These are phyloP conservation scores for Fusarium sp. DNA, from an alignment of 2,329 filamentous ascomycete genomes.

Conservation along the genomic window DNA sequence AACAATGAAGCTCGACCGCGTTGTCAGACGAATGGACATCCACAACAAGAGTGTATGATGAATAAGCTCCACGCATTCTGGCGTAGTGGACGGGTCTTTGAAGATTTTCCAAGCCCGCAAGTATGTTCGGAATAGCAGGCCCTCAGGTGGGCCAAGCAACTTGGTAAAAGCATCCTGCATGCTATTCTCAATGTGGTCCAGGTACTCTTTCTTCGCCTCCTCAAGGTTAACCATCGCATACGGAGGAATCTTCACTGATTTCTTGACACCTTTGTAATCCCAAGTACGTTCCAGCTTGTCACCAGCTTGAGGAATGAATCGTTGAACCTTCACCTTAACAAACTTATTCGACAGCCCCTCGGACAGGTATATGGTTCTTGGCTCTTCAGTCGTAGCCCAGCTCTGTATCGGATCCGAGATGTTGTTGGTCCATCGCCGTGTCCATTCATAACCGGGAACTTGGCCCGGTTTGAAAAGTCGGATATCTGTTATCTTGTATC, in stretches of 20 bases:
- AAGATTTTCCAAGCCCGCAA: slow-evolving; percentile 53
- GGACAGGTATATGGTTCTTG: slow-evolving; percentile 59
- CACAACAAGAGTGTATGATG: slow-evolving; percentile 63
- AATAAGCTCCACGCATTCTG: slow-evolving; percentile 58
- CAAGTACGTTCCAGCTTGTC: slow-evolving; percentile 65
- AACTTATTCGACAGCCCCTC: slow-evolving; percentile 62
- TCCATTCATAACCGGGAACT: slow-evolving; percentile 68
- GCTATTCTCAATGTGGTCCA: slow-evolving; percentile 58
- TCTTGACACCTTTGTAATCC: slow-evolving; percentile 57
- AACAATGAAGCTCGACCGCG: slow-evolving; percentile 66
- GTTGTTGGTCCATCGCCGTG: slow-evolving; percentile 65
- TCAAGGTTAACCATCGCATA: slow-evolving; percentile 67
- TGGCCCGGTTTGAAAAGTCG: slow-evolving; percentile 67
- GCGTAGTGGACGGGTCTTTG: slow-evolving; percentile 43
- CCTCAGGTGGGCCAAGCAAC: slow-evolving; percentile 45
- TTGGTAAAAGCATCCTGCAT: slow-evolving; percentile 58
- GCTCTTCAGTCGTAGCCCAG: slow-evolving; percentile 64
- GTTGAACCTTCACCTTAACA: slow-evolving; percentile 61
- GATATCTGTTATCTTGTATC: slow-evolving; percentile 69
- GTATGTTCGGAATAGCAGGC: slow-evolving; percentile 62
- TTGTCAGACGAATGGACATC: slow-evolving; percentile 70
- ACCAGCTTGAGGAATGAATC: slow-evolving; percentile 63
- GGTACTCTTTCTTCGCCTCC: slow-evolving; percentile 58
- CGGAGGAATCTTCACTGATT: slow-evolving; percentile 61
- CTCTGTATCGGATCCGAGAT: slow-evolving; percentile 64